phyloP scores from a whole-genome alignment of 176 grass and related monocot species.

The Alloteropsis semialata region DNA sequence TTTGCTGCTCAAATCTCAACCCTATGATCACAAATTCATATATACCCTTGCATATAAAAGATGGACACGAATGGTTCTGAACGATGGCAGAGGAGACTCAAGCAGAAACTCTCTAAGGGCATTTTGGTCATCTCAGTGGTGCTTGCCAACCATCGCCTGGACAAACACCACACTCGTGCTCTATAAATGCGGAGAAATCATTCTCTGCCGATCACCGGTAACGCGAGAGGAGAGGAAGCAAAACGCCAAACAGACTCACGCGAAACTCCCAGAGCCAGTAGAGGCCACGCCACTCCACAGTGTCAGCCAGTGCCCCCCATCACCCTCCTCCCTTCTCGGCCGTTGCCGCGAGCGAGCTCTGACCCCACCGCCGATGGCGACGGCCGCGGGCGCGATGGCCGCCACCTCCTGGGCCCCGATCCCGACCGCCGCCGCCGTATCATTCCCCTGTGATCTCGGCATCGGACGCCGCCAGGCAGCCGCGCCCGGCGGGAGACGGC shows the following conservation, averaged over 20 bases:
- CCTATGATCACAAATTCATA: too few relatives aligned
- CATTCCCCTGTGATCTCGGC: constrained; percentile 6
- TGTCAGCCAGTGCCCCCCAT: constrained; percentile 6
- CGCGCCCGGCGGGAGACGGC: background rate
- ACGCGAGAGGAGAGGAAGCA: background rate
- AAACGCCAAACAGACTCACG: background rate
- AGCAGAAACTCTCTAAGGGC: background rate
- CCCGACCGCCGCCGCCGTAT: background rate
- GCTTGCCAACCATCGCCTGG: background rate
- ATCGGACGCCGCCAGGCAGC: background rate
- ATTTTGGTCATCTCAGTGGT: background rate
- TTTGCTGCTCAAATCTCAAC: too few relatives aligned
- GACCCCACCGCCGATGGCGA: constrained; percentile 36
- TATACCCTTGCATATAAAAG: background rate
- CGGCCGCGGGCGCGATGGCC: constrained; percentile 47
- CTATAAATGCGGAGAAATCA: constrained; percentile 26
- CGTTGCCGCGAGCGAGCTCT: constrained; percentile 11
- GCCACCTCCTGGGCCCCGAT: constrained; percentile 20
- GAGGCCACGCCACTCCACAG: constrained; percentile 32
- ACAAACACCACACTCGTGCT: background rate
- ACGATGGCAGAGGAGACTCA: background rate
- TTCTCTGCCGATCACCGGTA: background rate
- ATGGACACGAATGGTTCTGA: too few relatives aligned
- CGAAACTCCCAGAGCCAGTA: background rate
- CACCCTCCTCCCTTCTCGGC: background rate